These are phyloP conservation scores for Alnus rubra DNA, from an alignment of 306 rosid genomes.

Conservation along the genomic window DNA sequence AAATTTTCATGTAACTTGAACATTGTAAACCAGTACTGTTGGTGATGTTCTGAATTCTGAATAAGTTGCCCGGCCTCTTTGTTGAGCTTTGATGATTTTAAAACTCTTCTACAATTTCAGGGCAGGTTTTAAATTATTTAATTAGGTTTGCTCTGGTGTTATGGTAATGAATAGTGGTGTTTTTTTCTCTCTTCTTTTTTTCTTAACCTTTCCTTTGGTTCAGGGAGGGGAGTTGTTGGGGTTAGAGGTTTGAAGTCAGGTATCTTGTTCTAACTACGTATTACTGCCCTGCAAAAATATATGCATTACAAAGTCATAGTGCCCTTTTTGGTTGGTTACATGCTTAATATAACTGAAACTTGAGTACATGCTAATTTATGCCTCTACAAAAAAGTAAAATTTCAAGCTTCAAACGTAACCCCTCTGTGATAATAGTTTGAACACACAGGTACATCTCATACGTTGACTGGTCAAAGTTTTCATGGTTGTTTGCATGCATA, in stretches of 20 bases:
- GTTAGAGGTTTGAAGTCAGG: not conserved
- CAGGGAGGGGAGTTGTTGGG: not conserved
- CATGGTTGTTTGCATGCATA: not conserved
- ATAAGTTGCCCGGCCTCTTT: conserved; percentile 48
- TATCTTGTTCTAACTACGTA: not conserved
- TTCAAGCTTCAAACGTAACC: not conserved
- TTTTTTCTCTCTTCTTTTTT: not conserved
- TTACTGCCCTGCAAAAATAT: not conserved
- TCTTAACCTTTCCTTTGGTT: not conserved
- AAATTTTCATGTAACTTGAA: conserved; percentile 41
- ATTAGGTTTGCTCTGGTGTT: not conserved
- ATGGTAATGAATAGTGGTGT: not conserved
- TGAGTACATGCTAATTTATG: not conserved
- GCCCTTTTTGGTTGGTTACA: not conserved
- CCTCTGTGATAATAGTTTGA: not conserved
- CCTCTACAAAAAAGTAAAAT: not conserved
- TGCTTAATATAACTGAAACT: not conserved
- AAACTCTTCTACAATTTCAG: conserved; percentile 28
- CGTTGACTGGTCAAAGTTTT: not conserved
- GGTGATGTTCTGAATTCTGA: conserved; percentile 36
- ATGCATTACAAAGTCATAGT: not conserved
- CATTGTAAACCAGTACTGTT: conserved; percentile 25
- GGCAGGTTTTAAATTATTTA: conserved; percentile 15
- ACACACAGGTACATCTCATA: not conserved
- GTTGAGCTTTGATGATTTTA: conserved; percentile 23